Evolutionary conservation across 768 basidiomycete species (phyloP).

Genomic region (Lactarius hengduanensis): DNA sequence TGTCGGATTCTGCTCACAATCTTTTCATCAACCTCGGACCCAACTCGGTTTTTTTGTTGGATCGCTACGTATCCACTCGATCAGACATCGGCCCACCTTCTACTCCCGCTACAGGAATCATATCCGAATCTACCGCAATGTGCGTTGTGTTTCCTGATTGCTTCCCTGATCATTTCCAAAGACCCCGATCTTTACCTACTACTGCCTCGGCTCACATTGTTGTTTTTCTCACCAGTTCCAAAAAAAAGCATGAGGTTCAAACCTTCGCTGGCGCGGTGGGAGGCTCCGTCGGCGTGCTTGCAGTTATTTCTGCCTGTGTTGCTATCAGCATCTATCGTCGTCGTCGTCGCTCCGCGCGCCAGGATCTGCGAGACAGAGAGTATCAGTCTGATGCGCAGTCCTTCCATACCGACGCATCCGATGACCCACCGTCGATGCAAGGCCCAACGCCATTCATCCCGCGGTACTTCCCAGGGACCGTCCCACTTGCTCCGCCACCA

Average conservation of each 20-base stretch:
- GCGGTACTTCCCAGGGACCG: slow-evolving; percentile 56
- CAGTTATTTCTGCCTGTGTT: slow-evolving; percentile 46
- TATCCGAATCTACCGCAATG: background rate
- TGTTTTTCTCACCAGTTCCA: slow-evolving; percentile 18
- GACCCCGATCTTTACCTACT: no score
- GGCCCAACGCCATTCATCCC: slow-evolving; percentile 53
- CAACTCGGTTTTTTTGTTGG: slow-evolving; percentile 49
- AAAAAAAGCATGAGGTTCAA: slow-evolving; percentile 35
- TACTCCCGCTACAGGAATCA: background rate
- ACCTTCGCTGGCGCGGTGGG: slow-evolving; percentile 58
- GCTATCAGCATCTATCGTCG: slow-evolving; percentile 52
- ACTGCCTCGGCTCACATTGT: background rate
- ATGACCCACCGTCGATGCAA: slow-evolving; percentile 38
- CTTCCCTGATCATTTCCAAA: background rate
- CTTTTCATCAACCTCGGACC: slow-evolving; percentile 45
- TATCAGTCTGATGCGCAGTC: slow-evolving; percentile 30
- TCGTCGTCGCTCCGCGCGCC: slow-evolving; percentile 42
- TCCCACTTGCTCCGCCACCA: slow-evolving; percentile 42
- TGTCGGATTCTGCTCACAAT: slow-evolving; percentile 43
- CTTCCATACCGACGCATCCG: slow-evolving; percentile 35
- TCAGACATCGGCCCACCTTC: slow-evolving; percentile 2
- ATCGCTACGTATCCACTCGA: slow-evolving; percentile 45
- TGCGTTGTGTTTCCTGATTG: background rate
- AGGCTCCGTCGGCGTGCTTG: slow-evolving; percentile 51
- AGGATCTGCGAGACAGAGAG: slow-evolving; percentile 37